A percentile compares a stretch with the other conserved stretches of the same genome.
Conservation (phyloP, 1,284 basidiomycete genomes). For the Leccinum olivaceoglutinosum region DNA sequence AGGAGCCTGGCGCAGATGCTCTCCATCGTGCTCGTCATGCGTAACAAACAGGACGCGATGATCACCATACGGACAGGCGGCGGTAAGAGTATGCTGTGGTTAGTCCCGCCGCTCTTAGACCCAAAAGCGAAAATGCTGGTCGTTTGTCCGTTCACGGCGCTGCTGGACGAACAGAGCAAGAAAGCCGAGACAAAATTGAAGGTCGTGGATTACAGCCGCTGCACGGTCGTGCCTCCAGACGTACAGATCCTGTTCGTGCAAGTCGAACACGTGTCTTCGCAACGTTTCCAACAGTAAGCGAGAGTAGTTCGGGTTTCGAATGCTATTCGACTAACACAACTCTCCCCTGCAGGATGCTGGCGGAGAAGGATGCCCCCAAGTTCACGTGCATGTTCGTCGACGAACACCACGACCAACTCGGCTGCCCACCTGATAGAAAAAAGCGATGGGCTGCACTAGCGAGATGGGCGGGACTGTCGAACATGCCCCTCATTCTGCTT, state of each 20-base stretch:
- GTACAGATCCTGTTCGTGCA: neutral
- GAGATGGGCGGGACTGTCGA: neutral
- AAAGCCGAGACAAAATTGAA: neutral
- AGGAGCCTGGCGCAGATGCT: neutral
- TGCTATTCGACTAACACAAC: neutral
- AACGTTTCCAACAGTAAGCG: too few relatives aligned
- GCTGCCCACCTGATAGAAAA: neutral
- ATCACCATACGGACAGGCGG: constrained; percentile 3
- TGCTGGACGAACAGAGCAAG: neutral
- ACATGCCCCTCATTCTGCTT: neutral
- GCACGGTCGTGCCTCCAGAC: neutral
- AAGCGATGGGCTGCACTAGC: neutral
- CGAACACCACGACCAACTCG: constrained; percentile 3
- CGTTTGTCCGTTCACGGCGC: neutral
- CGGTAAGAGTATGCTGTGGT: constrained; percentile 8
- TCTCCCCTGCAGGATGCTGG: neutral
- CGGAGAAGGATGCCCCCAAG: neutral
- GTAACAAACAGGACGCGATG: neutral
- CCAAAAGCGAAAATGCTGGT: neutral
- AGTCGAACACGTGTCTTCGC: neutral
- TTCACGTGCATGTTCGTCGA: neutral
- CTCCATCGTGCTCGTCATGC: neutral
- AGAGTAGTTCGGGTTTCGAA: too few relatives aligned
- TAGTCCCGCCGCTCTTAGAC: neutral
- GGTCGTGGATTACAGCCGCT: neutral